phyloP scores from a whole-genome alignment of 1,284 basidiomycete species.

The Irpex lacteus region DNA sequence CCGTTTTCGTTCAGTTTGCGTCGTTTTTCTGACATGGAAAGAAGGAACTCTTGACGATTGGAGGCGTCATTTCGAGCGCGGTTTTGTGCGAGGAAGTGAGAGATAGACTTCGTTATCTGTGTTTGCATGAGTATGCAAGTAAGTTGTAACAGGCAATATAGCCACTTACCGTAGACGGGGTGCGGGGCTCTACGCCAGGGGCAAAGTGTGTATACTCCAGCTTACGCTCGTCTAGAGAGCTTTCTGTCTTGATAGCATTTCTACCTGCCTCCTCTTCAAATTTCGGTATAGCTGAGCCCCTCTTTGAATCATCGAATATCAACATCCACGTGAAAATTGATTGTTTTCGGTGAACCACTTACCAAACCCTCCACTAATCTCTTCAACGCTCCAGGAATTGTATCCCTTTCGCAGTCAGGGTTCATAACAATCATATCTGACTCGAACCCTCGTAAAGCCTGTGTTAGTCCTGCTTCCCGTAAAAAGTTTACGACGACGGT shows the following conservation, averaged over 20 bases:
- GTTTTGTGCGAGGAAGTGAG: constrained; percentile 63
- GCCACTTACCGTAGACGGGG: constrained; percentile 54
- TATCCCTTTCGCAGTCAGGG: constrained; percentile 56
- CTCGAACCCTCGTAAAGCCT: constrained; percentile 63
- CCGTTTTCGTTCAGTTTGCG: constrained; percentile 33
- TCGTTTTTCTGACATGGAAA: constrained; percentile 53
- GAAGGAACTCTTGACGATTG: constrained; percentile 70
- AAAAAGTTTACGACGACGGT: constrained; percentile 53
- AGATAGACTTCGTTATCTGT: constrained; percentile 68
- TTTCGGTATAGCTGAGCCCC: neutral
- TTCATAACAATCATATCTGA: constrained; percentile 70
- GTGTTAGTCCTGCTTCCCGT: constrained; percentile 51
- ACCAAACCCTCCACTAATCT: constrained; percentile 47
- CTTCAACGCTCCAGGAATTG: constrained; percentile 51
- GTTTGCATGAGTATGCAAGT: neutral
- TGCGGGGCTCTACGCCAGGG: constrained; percentile 41
- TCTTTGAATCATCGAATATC: neutral
- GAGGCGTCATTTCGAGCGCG: constrained; percentile 69
- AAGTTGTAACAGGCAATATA: neutral
- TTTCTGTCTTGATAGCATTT: constrained; percentile 13
- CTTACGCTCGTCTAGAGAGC: constrained; percentile 59
- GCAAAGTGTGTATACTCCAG: constrained; percentile 53
- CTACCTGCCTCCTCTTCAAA: neutral
- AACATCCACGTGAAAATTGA: neutral
- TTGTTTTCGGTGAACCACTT: neutral